phyloP scores from a whole-genome alignment of 202 grass and related monocot species.

The Panicum hallii region DNA sequence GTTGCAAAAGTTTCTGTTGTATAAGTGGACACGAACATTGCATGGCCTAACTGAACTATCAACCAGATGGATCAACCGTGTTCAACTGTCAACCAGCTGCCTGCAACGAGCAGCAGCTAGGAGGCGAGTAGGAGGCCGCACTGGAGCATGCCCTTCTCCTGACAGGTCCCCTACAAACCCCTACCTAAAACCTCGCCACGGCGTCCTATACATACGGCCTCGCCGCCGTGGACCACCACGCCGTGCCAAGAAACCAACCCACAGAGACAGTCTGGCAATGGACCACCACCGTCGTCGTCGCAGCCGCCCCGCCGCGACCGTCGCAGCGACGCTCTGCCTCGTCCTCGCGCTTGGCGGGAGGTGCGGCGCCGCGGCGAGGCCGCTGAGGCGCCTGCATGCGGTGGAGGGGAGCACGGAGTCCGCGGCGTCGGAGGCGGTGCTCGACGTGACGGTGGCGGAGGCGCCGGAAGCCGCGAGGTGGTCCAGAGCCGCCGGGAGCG shows the following conservation, averaged over 20 bases:
- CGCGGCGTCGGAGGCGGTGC: neutral
- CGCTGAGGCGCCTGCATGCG: neutral
- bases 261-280: constrained; percentile 14
- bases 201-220: constrained; percentile 6
- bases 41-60: constrained; percentile 40
- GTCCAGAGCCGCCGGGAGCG: constrained; percentile 7
- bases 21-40: neutral
- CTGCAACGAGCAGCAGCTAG: neutral
- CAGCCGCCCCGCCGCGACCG: neutral
- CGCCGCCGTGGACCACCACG: neutral
- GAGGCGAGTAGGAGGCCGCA: constrained; percentile 26
- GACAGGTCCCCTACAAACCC: constrained; percentile 14
- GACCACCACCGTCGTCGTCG: neutral
- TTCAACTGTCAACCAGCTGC: constrained; percentile 30
- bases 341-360: neutral
- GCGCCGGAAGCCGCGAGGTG: constrained; percentile 29
- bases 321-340: constrained; percentile 33
- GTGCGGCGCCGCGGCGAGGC: constrained; percentile 25
- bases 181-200: constrained; percentile 45
- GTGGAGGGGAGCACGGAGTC: neutral
- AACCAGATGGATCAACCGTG: neutral
- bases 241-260: neutral
- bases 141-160: constrained; percentile 20
- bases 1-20: too few relatives aligned
- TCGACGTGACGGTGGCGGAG: constrained; percentile 39